phyloP scores from a whole-genome alignment of 1,284 basidiomycete species.

The Cerrena zonata region DNA sequence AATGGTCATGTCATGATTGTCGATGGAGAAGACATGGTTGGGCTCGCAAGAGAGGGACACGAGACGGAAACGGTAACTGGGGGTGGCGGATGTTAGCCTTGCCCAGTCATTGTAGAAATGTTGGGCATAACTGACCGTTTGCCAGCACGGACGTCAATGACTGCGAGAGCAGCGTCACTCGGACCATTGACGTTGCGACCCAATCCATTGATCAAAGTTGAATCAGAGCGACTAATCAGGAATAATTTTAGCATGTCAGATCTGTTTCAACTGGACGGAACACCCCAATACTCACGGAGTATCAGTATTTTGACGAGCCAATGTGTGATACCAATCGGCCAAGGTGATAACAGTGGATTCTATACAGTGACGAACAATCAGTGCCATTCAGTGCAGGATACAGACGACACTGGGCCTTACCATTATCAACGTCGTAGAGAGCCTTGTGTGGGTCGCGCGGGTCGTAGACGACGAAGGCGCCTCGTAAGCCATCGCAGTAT shows the following conservation, averaged over 20 bases:
- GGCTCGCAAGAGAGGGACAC: constrained; percentile 42
- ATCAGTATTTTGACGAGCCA: neutral
- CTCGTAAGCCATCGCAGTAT: constrained; percentile 34
- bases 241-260: neutral
- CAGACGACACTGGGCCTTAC: constrained; percentile 14
- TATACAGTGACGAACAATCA: neutral
- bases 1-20: constrained; percentile 41
- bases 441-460: constrained; percentile 32
- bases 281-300: neutral
- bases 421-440: constrained; percentile 41
- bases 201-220: constrained; percentile 48
- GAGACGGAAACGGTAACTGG: constrained; percentile 36
- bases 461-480: constrained; percentile 39
- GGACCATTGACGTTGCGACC: constrained; percentile 27
- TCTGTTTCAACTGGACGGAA: constrained; percentile 1
- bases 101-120: constrained; percentile 16
- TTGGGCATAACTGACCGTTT: constrained; percentile 27
- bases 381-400: constrained; percentile 4
- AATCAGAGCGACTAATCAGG: constrained; percentile 10
- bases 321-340: neutral
- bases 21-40: constrained; percentile 34
- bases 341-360: neutral
- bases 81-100: neutral
- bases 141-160: constrained; percentile 26
- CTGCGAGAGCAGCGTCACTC: constrained; percentile 22